Conservation (phyloP, 2,329 filamentous ascomycete genomes). For the Aureobasidium sp. region DNA sequence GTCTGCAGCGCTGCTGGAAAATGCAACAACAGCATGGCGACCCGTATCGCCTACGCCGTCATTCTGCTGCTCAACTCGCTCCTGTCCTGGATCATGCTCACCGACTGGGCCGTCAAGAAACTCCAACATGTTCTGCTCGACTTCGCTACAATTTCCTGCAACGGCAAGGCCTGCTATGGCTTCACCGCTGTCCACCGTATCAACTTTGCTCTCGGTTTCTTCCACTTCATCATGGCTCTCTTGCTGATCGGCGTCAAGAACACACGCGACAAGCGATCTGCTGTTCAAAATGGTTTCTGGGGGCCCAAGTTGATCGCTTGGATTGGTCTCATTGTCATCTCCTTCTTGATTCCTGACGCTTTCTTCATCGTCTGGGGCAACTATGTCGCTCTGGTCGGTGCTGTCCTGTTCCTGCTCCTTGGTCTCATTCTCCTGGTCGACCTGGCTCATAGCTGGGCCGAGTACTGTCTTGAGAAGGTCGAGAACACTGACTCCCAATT, state of each 20-base stretch:
- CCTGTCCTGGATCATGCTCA: constrained; percentile 97
- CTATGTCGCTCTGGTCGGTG: constrained; percentile 79
- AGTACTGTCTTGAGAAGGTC: constrained; percentile 90
- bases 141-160: constrained; percentile 91
- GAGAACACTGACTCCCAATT: constrained; percentile 75
- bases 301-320: constrained; percentile 90
- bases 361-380: constrained; percentile 97
- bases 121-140: constrained; percentile 85
- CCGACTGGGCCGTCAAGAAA: constrained; percentile 95
- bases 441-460: constrained; percentile 92
- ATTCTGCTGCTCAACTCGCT: constrained; percentile 96
- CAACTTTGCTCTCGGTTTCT: constrained; percentile 92
- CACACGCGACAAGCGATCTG: constrained; percentile 78
- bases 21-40: constrained; percentile 94
- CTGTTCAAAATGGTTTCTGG: constrained; percentile 98
- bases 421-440: constrained; percentile 90
- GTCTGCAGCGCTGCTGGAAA: constrained; percentile 94
- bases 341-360: constrained; percentile 87
- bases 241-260: constrained; percentile 79
- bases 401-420: constrained; percentile 87
- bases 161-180: constrained; percentile 83
- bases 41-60: constrained; percentile 76
- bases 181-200: constrained; percentile 96
- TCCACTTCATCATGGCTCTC: constrained; percentile 79
- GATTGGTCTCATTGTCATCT: constrained; percentile 77